Evolutionary conservation across 805 yeast genomes (phyloP).

Genomic region (Myxozyma nipponensis): DNA sequence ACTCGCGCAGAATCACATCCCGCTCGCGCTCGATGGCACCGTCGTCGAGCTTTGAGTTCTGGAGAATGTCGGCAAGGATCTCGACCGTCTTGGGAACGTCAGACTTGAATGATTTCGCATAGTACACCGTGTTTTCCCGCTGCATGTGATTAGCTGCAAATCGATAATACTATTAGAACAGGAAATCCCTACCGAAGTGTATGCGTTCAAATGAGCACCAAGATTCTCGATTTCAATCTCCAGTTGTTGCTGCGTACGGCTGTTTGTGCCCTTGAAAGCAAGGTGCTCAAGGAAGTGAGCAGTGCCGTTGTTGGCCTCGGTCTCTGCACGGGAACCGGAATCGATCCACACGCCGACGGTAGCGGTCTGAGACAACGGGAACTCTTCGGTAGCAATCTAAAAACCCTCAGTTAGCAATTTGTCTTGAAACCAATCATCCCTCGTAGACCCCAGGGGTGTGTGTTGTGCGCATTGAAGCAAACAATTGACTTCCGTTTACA

Average conservation of each 20-base stretch:
- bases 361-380: conserved; percentile 88
- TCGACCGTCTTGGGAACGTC: conserved; percentile 86
- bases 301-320: conserved; percentile 78
- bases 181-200: conserved; percentile 55
- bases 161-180: not conserved
- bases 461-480: too few relatives aligned
- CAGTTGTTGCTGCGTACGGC: conserved; percentile 72
- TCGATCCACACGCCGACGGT: conserved; percentile 98
- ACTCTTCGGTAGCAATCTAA: conserved; percentile 65
- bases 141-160: conserved; percentile 1
- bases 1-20: conserved; percentile 91
- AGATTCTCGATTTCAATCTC: conserved; percentile 93
- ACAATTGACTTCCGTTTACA: not conserved
- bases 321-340: conserved; percentile 97
- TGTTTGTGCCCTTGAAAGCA: conserved; percentile 90
- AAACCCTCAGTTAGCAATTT: not conserved
- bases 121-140: conserved; percentile 94
- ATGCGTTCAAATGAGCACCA: conserved; percentile 98
- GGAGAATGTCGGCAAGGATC: conserved; percentile 82
- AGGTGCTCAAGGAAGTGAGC: conserved; percentile 97
- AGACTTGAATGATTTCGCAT: conserved; percentile 76
- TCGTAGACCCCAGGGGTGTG: too few relatives aligned
- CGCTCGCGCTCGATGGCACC: conserved; percentile 91
- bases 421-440: not conserved
- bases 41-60: conserved; percentile 76